These are phyloP conservation scores for Calonectria honghensis DNA, from an alignment of 2,329 filamentous ascomycete genomes.

Conservation along the genomic window DNA sequence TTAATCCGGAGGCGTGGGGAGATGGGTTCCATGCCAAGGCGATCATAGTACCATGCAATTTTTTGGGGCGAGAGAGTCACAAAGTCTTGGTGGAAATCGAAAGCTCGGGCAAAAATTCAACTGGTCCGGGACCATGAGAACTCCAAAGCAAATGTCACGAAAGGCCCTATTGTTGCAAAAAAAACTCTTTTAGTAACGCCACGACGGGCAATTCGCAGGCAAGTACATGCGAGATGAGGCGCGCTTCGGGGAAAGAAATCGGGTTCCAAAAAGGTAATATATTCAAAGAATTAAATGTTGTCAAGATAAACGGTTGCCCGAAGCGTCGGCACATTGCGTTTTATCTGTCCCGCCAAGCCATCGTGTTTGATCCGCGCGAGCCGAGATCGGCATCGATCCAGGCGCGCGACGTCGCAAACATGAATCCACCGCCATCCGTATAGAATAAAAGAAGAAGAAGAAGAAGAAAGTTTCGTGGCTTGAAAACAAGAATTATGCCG, in stretches of 20 bases:
- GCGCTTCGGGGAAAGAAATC: neutral
- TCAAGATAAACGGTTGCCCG: neutral
- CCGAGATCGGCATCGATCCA: neutral
- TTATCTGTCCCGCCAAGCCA: neutral
- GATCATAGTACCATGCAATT: neutral
- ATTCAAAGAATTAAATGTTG: conserved; percentile 6
- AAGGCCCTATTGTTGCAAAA: too few species aligned
- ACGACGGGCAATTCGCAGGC: too few species aligned
- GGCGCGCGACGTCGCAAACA: neutral
- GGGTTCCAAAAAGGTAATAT: neutral
- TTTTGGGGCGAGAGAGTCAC: conserved; percentile 9
- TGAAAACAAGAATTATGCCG: neutral
- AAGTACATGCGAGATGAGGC: too few species aligned
- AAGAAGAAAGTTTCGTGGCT: too few species aligned
- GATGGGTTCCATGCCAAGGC: conserved; percentile 4
- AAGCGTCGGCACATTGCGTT: neutral
- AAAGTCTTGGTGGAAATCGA: conserved; percentile 1
- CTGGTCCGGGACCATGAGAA: too few species aligned
- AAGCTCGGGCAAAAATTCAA: neutral
- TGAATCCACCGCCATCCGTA: neutral
- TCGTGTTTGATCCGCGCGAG: neutral
- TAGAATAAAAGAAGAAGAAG: neutral
- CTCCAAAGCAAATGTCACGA: too few species aligned
- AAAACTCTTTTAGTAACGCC: too few species aligned
- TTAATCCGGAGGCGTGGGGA: neutral